Conservation (phyloP, 2,329 filamentous ascomycete species). For the Colletotrichum liriopes region DNA sequence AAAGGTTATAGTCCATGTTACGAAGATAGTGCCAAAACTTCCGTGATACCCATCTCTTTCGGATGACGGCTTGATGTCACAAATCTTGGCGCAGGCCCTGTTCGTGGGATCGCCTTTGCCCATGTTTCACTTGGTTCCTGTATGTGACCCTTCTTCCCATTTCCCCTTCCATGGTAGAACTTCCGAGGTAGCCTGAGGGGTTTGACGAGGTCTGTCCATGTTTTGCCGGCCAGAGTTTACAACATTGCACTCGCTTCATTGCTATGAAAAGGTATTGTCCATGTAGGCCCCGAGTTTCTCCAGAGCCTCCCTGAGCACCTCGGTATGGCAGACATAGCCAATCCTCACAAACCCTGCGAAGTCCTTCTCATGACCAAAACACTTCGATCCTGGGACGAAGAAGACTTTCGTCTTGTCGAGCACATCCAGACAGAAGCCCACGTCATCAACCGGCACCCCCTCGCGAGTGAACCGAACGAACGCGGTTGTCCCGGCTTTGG, state of each 20-base stretch:
- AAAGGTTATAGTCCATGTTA: neutral
- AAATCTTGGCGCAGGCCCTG: too few species aligned
- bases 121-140: too few species aligned
- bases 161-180: too few species aligned
- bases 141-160: too few species aligned
- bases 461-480: slow-evolving; percentile 79
- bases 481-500: slow-evolving; percentile 84
- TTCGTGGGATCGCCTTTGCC: too few species aligned
- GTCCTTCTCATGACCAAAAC: slow-evolving; percentile 78
- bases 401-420: slow-evolving; percentile 80
- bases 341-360: slow-evolving; percentile 84
- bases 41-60: too few species aligned
- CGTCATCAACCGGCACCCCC: slow-evolving; percentile 77
- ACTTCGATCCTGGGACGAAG: slow-evolving; percentile 80
- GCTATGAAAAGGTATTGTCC: slow-evolving; percentile 9
- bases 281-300: slow-evolving; percentile 63
- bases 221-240: neutral
- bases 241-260: neutral
- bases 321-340: slow-evolving; percentile 81
- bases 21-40: neutral
- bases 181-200: too few species aligned
- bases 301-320: slow-evolving; percentile 77
- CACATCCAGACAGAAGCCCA: slow-evolving; percentile 79
- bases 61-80: too few species aligned
- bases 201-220: neutral